Percentiles rank a stretch among this genome's conserved stretches.
These are phyloP conservation scores for Fusarium sp. DNA, from an alignment of 2,329 filamentous ascomycete species.

Conservation along the genomic window DNA sequence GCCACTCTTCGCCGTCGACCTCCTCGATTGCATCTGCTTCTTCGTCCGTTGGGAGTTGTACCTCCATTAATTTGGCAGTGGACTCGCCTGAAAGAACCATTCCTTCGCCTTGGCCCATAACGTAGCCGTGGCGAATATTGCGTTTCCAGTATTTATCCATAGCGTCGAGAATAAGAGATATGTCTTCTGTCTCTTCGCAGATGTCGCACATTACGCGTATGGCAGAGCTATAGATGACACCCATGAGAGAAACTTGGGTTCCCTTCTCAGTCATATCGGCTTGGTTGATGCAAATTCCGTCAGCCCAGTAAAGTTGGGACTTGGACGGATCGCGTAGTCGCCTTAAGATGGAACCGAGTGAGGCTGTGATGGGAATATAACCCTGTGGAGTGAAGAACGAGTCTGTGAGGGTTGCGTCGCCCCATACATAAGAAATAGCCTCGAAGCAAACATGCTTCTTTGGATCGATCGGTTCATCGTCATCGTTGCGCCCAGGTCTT, in stretches of 20 bases:
- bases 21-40: neutral
- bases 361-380: conserved; percentile 6
- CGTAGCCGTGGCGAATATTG: neutral
- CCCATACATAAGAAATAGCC: conserved; percentile 26
- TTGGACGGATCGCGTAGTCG: neutral
- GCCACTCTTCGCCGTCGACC: neutral
- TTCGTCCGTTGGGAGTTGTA: neutral
- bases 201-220: conserved; percentile 16
- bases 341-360: conserved; percentile 14
- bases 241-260: conserved; percentile 19
- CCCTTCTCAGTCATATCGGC: conserved; percentile 4
- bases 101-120: neutral
- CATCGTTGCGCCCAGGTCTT: neutral
- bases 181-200: neutral
- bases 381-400: neutral
- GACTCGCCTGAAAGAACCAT: neutral
- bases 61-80: neutral
- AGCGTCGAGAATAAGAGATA: neutral
- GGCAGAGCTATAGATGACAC: conserved; percentile 17
- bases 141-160: conserved; percentile 17
- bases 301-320: conserved; percentile 5
- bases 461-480: neutral
- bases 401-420: neutral
- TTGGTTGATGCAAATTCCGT: conserved; percentile 19
- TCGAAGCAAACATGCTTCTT: conserved; percentile 2